These are phyloP conservation scores for Stropharia rugosoannulata DNA, from an alignment of 768 basidiomycete species.

Conservation along the genomic window DNA sequence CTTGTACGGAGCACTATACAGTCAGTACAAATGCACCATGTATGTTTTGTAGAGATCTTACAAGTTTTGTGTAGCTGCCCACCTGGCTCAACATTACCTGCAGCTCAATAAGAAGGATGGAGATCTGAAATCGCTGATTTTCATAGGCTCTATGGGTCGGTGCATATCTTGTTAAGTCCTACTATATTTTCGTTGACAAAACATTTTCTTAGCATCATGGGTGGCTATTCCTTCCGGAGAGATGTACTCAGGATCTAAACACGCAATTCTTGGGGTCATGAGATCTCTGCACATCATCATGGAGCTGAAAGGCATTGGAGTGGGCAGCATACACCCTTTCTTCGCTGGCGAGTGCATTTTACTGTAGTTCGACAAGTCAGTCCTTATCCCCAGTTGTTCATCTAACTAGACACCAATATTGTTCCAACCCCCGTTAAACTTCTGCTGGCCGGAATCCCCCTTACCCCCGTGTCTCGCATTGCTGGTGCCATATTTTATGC, in stretches of 20 bases:
- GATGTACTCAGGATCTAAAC: constrained; percentile 53
- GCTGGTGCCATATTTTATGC: constrained; percentile 53
- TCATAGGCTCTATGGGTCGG: constrained; percentile 57
- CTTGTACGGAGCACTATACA: constrained; percentile 45
- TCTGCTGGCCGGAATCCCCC: constrained; percentile 48
- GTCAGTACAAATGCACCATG: constrained; percentile 25
- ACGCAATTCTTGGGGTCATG: constrained; percentile 53
- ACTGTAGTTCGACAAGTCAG: neutral
- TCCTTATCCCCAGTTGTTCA: constrained; percentile 1
- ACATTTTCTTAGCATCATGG: constrained; percentile 44
- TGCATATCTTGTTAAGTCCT: neutral
- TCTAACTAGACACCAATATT: constrained; percentile 44
- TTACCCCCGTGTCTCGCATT: constrained; percentile 44
- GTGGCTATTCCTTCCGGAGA: constrained; percentile 38
- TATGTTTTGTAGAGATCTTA: neutral
- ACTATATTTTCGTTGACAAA: neutral
- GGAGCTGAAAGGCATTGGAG: constrained; percentile 36
- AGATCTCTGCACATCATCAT: constrained; percentile 40
- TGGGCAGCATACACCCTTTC: constrained; percentile 50
- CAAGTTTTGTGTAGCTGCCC: constrained; percentile 32
- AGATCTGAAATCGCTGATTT: constrained; percentile 47
- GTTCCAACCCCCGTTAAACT: constrained; percentile 36
- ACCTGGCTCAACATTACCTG: constrained; percentile 53
- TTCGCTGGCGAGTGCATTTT: constrained; percentile 41
- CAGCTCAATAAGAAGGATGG: constrained; percentile 31